A percentile compares a stretch with the other conserved stretches of the same genome.
phyloP scores from a whole-genome alignment of 805 yeast species.

The Ogataea paraovalis region DNA sequence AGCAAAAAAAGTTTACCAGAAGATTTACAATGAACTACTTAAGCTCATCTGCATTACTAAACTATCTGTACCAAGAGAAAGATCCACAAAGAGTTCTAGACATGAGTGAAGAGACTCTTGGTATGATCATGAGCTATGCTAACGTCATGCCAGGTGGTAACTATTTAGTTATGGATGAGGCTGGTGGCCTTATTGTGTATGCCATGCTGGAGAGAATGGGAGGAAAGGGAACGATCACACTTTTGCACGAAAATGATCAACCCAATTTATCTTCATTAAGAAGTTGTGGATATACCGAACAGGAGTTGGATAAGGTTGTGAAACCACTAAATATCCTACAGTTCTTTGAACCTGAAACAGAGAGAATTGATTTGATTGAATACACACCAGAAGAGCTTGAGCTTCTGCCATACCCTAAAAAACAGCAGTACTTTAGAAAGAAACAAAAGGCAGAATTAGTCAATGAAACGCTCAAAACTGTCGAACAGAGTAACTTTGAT shows the following conservation, averaged over 20 bases:
- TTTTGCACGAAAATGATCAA: conserved; percentile 91
- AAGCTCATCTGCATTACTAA: conserved; percentile 65
- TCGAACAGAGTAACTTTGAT: conserved; percentile 58
- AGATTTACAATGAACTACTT: conserved; percentile 79
- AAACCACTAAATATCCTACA: conserved; percentile 75
- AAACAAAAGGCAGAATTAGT: conserved; percentile 51
- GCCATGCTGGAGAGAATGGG: conserved; percentile 89
- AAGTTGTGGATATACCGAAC: conserved; percentile 60
- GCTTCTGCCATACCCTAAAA: conserved; percentile 54
- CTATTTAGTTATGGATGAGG: conserved; percentile 85
- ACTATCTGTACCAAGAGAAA: conserved; percentile 66
- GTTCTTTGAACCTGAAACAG: conserved; percentile 71
- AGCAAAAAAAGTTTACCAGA: conserved; percentile 85
- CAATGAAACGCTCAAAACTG: conserved; percentile 46
- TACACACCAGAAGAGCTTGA: conserved; percentile 50
- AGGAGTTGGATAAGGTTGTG: conserved; percentile 49
- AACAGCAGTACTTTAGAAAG: conserved; percentile 65
- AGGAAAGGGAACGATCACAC: conserved; percentile 64
- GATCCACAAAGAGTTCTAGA: conserved; percentile 71
- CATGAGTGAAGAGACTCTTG: conserved; percentile 80
- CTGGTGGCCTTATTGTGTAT: conserved; percentile 86
- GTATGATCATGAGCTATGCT: conserved; percentile 70
- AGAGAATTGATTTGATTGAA: conserved; percentile 39
- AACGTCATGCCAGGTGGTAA: conserved; percentile 87
- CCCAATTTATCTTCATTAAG: conserved; percentile 71